Evolutionary conservation across 208 protist genomes (phyloP).

Genomic region (Crithidia fasciculata): DNA sequence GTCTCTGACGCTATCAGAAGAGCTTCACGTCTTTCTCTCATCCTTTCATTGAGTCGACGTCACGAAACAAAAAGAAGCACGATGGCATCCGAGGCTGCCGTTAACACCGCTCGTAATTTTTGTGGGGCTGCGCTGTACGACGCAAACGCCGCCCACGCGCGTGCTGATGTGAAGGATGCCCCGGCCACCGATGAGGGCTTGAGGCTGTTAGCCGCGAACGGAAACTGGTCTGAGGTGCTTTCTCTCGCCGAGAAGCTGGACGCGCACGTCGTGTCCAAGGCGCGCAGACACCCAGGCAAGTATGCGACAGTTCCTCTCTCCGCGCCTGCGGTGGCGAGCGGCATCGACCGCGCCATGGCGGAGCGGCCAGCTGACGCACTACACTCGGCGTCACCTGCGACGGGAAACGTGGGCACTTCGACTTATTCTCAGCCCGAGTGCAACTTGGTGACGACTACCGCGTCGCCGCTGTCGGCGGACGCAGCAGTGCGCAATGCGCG

Average conservation of each 20-base stretch:
- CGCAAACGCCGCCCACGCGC: constrained; percentile 11
- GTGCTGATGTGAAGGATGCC: constrained; percentile 31
- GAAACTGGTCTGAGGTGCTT: constrained; percentile 74
- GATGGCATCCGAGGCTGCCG: constrained; percentile 34
- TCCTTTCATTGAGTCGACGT: no score
- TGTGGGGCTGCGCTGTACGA: constrained; percentile 26
- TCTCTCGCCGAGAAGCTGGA: constrained; percentile 61
- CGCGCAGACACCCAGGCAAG: constrained; percentile 9
- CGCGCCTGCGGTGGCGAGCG: not conserved
- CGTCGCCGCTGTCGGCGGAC: constrained; percentile 20
- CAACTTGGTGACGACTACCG: not conserved
- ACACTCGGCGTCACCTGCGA: not conserved
- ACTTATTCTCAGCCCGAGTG: no score
- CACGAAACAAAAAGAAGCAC: no score
- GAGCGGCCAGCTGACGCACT: not conserved
- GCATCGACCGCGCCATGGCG: not conserved
- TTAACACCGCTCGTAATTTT: constrained; percentile 25
- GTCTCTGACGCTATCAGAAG: no score
- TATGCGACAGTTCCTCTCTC: constrained; percentile 4
- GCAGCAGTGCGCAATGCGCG: constrained; percentile 29
- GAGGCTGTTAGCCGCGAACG: constrained; percentile 56
- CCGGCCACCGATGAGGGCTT: constrained; percentile 68
- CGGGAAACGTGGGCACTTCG: no score
- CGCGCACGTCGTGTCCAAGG: constrained; percentile 37
- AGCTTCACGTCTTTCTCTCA: not conserved